Evolutionary conservation across 306 rosid genomes (phyloP).

Genomic region (Elaeagnus macrophylla): DNA sequence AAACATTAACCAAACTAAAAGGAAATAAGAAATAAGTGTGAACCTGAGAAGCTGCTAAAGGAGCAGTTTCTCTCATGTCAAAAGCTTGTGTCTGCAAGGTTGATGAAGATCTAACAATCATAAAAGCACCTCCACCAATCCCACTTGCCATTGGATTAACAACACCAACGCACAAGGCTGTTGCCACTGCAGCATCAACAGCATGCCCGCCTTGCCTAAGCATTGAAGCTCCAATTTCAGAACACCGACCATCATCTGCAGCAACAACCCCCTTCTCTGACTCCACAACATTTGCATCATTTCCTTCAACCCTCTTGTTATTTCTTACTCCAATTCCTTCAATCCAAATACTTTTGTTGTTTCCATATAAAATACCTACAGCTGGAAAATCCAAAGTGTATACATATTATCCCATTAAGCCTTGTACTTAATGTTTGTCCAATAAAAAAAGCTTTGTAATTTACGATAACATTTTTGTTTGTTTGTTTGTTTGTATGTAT

Average conservation of each 20-base stretch:
- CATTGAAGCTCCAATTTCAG: constrained; percentile 56
- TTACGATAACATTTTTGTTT: background rate
- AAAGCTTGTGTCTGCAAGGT: constrained; percentile 50
- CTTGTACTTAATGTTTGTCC: background rate
- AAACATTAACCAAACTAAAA: too few species aligned
- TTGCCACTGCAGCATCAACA: constrained; percentile 87
- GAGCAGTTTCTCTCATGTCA: constrained; percentile 90
- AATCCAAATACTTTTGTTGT: constrained; percentile 21
- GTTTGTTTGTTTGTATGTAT: too few species aligned
- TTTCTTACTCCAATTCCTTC: constrained; percentile 13
- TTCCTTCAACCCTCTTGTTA: constrained; percentile 1
- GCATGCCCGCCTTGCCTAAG: constrained; percentile 84
- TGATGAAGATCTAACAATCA: constrained; percentile 58
- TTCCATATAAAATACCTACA: constrained; percentile 33
- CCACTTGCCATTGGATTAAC: constrained; percentile 69
- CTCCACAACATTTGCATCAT: constrained; percentile 32
- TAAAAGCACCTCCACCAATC: constrained; percentile 88
- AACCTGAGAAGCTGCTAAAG: constrained; percentile 83
- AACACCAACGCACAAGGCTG: constrained; percentile 77
- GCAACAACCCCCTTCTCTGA: constrained; percentile 83
- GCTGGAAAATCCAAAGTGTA: constrained; percentile 20
- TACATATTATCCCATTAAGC: background rate
- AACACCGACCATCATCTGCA: constrained; percentile 77
- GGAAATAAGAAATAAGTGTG: constrained; percentile 9
- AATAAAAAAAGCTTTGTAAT: background rate